Base-by-base conservation (phyloP, 2,329 filamentous ascomycete species). In the Chlorencoelia australis region DNA sequence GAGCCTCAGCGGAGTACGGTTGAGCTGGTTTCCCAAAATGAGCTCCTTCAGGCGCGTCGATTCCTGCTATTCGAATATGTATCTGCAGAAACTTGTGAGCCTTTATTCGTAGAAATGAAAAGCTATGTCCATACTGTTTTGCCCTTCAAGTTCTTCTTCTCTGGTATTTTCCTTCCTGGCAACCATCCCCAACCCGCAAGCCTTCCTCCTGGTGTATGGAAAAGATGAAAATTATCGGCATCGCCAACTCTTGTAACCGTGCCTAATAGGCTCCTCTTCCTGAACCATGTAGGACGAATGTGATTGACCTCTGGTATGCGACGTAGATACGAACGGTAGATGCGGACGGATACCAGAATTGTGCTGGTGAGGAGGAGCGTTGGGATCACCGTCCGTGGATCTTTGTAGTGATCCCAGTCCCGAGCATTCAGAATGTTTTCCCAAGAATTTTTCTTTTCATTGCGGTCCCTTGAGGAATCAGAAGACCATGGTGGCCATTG, bases 221-320 rank as follows among this genome's bases (percentile, higher is more conserved):
- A 98, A 31, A 98, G 59, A 49, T 91, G 82, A 59, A 98, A 95
- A 56, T 89, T 89, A 60, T 98, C 91, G 4, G 87, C 93, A 68
- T 98, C 91, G 27, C 93, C 91, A 16, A 98, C 91, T 49, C 83
- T 87, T 9, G 89, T 95, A 27, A 96, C 91, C 43, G 73, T 73
- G 10, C 91, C 91, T 50, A 89, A 82, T 27, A 98, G 56, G 48
- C 75, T 88, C 49, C 83, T 72, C 42, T 68, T 77, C 30, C 83
- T 75, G 56, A 89, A 89, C 55, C 79, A 81, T 8, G 68, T 65
- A 2, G 85, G 82, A 31, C 76, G 75, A 48, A 98, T 81, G 55
- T 87, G 72, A 16, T 73, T 68, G 22, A 84, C 75, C 38, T 76
- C 79, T 4, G 87, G 87, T 39, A 96, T 85, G 35, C 91, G 82